A percentile compares a stretch with the other conserved stretches of the same genome.
These are phyloP conservation scores for Leccinum rimulosum DNA, from an alignment of 768 basidiomycete genomes.

Conservation along the genomic window DNA sequence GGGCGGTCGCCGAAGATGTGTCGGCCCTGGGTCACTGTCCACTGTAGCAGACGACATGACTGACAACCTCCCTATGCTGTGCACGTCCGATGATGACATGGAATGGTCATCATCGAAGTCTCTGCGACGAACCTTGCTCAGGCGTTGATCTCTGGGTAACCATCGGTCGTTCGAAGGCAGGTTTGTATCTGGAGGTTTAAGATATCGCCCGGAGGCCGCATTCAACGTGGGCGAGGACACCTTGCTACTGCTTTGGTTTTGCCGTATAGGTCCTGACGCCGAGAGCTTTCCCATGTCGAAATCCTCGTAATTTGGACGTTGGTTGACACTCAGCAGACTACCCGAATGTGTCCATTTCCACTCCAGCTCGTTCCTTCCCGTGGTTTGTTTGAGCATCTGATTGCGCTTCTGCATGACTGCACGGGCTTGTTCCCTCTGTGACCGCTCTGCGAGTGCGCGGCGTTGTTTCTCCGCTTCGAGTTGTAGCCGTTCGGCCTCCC, in stretches of 20 bases:
- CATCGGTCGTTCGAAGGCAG: constrained; percentile 46
- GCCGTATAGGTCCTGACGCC: constrained; percentile 63
- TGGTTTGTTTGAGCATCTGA: constrained; percentile 61
- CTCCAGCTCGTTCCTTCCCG: constrained; percentile 53
- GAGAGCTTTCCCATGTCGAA: constrained; percentile 49
- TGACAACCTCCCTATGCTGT: constrained; percentile 71
- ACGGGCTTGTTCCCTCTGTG: constrained; percentile 82
- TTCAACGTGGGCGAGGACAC: constrained; percentile 49
- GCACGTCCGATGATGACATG: constrained; percentile 85
- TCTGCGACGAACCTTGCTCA: constrained; percentile 74
- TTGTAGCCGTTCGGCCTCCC: constrained; percentile 74
- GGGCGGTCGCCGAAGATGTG: constrained; percentile 60
- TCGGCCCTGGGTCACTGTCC: constrained; percentile 83
- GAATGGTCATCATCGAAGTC: constrained; percentile 91
- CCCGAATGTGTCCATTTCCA: constrained; percentile 49
- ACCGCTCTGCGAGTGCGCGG: constrained; percentile 70
- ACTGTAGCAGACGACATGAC: constrained; percentile 80
- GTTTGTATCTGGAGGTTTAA: constrained; percentile 35
- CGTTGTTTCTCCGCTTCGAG: constrained; percentile 84
- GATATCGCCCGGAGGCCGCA: constrained; percentile 62
- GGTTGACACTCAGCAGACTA: constrained; percentile 43
- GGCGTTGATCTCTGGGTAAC: constrained; percentile 50
- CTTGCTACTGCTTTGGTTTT: constrained; percentile 44
- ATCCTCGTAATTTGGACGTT: constrained; percentile 29
- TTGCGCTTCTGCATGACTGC: constrained; percentile 91